Conservation (phyloP, 345 rosid species). For the Populus euphratica region DNA sequence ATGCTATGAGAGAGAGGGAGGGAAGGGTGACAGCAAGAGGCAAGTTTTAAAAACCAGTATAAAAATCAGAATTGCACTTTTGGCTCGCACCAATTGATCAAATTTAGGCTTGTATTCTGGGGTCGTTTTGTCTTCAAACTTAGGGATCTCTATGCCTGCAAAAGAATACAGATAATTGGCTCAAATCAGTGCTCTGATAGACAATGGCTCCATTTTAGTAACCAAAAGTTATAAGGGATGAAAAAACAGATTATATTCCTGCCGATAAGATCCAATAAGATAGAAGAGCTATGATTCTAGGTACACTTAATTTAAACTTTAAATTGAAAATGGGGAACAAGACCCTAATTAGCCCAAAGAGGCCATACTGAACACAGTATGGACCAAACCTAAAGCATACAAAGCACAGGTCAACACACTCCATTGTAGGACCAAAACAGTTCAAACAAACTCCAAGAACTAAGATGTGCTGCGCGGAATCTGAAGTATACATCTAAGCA, state of each 20-base stretch:
- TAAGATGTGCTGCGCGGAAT: background rate
- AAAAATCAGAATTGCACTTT: slow-evolving; percentile 3
- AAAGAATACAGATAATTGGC: background rate
- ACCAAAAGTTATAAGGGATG: background rate
- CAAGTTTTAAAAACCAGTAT: background rate
- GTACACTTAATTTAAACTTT: background rate
- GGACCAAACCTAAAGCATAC: background rate
- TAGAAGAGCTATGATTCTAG: background rate
- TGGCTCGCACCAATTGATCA: slow-evolving; percentile 70
- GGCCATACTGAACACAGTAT: background rate
- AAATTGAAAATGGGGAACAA: background rate
- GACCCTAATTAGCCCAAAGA: background rate
- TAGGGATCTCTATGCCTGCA: slow-evolving; percentile 79
- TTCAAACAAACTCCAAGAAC: background rate
- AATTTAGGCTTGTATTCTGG: slow-evolving; percentile 94
- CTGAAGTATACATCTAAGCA: background rate
- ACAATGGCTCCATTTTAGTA: background rate
- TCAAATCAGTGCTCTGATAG: background rate
- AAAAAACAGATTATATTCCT: background rate
- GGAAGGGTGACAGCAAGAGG: background rate
- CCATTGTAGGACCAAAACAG: background rate
- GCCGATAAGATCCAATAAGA: background rate
- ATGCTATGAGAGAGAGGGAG: background rate
- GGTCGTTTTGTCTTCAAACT: slow-evolving; percentile 78
- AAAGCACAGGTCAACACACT: background rate